A percentile compares a stretch with the other conserved stretches of the same genome.
These are phyloP conservation scores for Pterocarpus santalinus DNA, from an alignment of 306 rosid species.

Conservation along the genomic window DNA sequence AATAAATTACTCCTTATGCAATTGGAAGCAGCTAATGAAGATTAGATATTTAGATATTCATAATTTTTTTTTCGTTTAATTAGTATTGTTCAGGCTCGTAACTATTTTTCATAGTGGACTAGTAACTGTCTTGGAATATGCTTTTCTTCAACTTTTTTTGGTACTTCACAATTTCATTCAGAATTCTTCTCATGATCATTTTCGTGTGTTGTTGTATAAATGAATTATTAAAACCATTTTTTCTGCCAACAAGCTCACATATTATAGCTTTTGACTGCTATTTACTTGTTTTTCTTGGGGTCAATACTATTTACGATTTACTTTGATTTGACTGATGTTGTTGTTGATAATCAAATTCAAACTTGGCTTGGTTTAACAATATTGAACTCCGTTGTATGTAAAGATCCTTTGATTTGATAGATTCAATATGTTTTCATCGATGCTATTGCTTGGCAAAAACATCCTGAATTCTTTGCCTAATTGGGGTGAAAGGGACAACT, in stretches of 20 bases:
- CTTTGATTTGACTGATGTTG: constrained; percentile 6
- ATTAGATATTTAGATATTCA: background rate
- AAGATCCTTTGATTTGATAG: background rate
- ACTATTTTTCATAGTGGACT: constrained; percentile 10
- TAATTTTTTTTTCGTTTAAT: background rate
- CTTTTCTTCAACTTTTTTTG: constrained; percentile 22
- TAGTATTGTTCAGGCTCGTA: constrained; percentile 35
- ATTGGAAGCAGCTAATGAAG: constrained; percentile 29
- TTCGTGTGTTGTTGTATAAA: constrained; percentile 28
- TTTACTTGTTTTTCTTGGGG: background rate
- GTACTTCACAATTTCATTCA: constrained; percentile 5
- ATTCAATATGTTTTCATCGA: background rate
- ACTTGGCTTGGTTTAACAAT: constrained; percentile 38
- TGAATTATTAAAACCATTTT: background rate
- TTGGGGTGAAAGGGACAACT: background rate
- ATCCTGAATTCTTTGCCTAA: background rate
- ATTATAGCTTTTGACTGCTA: background rate
- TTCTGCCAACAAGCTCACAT: constrained; percentile 14
- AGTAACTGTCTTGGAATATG: constrained; percentile 9
- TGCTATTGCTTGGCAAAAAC: background rate
- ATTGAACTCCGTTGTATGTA: constrained; percentile 23
- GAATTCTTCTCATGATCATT: constrained; percentile 32
- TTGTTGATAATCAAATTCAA: constrained; percentile 12
- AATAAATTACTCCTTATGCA: constrained; percentile 33
- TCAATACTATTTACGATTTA: background rate